Evolutionary conservation across 83 land plant genomes (phyloP).

Genomic region (Isoetes engelmannii): DNA sequence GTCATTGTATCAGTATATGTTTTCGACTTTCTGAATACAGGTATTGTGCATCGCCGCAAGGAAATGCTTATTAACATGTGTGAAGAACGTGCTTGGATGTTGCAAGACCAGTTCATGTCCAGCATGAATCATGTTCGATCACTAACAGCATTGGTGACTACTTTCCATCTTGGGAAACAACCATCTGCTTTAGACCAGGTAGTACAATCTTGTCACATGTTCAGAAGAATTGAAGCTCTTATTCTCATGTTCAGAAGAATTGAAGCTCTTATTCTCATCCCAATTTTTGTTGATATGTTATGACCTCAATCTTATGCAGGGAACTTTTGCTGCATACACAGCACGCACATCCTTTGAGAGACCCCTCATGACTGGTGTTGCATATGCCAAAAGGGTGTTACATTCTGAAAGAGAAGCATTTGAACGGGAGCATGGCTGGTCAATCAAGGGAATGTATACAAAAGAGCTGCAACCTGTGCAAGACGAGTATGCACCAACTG

Average conservation of each 20-base stretch:
- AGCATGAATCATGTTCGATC: constrained; percentile 91
- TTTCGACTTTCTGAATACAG: constrained; percentile 33
- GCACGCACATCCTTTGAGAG: constrained; percentile 85
- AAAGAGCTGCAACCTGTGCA: constrained; percentile 52
- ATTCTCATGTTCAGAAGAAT: background rate
- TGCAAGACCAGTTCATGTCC: constrained; percentile 76
- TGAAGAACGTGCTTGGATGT: constrained; percentile 81
- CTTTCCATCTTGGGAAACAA: constrained; percentile 67
- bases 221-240: constrained; percentile 1
- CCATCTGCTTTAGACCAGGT: constrained; percentile 84
- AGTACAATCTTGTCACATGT: background rate
- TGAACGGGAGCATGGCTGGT: constrained; percentile 75
- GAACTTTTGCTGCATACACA: constrained; percentile 78
- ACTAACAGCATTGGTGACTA: constrained; percentile 56
- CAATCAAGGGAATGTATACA: constrained; percentile 70
- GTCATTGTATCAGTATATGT: constrained; percentile 27
- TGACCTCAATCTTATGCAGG: constrained; percentile 30
- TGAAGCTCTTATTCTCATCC: background rate
- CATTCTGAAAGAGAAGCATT: constrained; percentile 64
- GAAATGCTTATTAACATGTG: constrained; percentile 74
- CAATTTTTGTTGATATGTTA: background rate
- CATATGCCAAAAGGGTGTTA: constrained; percentile 73
- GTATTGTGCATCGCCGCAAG: constrained; percentile 28
- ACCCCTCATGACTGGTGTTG: constrained; percentile 85
- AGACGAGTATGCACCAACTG: constrained; percentile 80